Conservation (phyloP, 2,329 filamentous ascomycete species). For the Grosmannia serpens region DNA sequence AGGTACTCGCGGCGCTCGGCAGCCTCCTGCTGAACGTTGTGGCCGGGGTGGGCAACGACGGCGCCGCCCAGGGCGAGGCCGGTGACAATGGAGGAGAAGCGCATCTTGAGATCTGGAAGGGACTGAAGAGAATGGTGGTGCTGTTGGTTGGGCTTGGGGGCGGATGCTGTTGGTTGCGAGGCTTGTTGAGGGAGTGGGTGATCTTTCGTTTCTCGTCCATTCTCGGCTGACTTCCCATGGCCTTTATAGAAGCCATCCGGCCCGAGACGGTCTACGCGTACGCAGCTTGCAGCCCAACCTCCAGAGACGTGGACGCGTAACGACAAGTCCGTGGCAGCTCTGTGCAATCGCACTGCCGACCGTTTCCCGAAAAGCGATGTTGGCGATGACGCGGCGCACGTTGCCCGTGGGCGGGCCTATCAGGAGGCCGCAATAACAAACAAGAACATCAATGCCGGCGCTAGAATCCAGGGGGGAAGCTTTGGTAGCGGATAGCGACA, state of each 20-base stretch:
- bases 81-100: conserved; percentile 14
- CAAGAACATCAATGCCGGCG: not conserved
- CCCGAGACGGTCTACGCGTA: not conserved
- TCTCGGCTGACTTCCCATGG: not conserved
- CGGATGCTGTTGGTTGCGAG: too few species aligned
- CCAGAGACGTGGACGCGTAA: not conserved
- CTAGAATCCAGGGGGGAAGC: not conserved
- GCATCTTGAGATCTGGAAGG: conserved; percentile 1
- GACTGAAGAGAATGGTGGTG: not conserved
- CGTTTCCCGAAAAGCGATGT: not conserved
- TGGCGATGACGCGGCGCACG: not conserved
- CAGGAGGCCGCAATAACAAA: not conserved
- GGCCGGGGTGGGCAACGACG: conserved; percentile 27
- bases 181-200: not conserved
- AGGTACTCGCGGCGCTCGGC: conserved; percentile 28
- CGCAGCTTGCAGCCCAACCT: not conserved
- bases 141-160: too few species aligned
- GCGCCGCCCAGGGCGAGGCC: conserved; percentile 12
- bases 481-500: not conserved
- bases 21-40: conserved; percentile 27
- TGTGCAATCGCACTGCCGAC: not conserved
- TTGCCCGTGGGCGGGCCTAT: not conserved
- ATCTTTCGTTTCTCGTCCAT: not conserved
- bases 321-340: not conserved
- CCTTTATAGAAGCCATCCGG: not conserved